Conservation (phyloP, 1,139 yeast genomes). For the Magnusiomyces suaveolens region DNA sequence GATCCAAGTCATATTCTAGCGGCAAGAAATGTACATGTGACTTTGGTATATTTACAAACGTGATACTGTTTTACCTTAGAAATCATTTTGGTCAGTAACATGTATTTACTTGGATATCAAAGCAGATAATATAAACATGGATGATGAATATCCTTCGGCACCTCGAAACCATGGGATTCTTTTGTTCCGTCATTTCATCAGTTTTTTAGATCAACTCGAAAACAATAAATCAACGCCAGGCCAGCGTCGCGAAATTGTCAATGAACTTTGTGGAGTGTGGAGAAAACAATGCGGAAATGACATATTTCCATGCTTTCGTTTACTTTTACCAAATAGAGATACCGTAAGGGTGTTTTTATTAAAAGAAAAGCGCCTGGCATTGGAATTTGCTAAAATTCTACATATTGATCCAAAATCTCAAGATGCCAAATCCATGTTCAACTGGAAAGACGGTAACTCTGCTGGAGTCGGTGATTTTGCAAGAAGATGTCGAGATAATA, state of each 20-base stretch:
- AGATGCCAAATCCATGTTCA: slow-evolving; percentile 39
- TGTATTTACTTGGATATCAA: no score
- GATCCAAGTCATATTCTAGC: no score
- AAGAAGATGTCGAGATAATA: slow-evolving; percentile 32
- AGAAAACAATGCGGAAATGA: slow-evolving; percentile 1
- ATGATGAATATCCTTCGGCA: neutral
- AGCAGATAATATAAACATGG: no score
- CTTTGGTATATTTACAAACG: no score
- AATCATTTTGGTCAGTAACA: no score
- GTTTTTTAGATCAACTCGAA: slow-evolving; percentile 2
- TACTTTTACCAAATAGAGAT: slow-evolving; percentile 1
- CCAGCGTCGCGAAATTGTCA: neutral
- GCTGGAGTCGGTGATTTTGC: slow-evolving; percentile 36
- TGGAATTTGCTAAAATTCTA: slow-evolving; percentile 32
- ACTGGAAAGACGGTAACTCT: slow-evolving; percentile 37
- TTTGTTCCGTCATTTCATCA: neutral
- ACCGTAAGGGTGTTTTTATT: neutral
- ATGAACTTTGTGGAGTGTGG: neutral
- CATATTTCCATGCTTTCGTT: slow-evolving; percentile 4
- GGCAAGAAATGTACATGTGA: no score
- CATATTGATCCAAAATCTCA: slow-evolving; percentile 44
- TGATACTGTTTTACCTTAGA: no score
- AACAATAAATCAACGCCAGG: neutral
- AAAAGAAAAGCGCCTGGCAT: neutral
- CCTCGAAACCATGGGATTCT: neutral